Evolutionary conservation across 805 yeast genomes (phyloP), one percentile per base, ranked within the genome.

Genomic region (Saturnispora hagleri): DNA sequence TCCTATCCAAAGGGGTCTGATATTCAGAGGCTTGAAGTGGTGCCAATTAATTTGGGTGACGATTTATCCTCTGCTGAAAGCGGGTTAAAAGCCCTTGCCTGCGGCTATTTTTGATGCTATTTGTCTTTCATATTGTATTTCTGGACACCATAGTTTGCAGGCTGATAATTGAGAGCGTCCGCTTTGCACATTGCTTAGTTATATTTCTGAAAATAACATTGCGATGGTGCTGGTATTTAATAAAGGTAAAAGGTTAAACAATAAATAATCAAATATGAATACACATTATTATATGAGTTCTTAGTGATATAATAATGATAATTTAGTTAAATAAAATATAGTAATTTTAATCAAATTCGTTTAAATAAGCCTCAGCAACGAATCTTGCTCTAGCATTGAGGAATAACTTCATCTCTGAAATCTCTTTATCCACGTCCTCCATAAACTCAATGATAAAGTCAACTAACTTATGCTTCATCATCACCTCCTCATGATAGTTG

Each of bases 371-470:
- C 69, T 93, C 99, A 27, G 99, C 99, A 47, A 89, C 95, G 55
- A 89, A 91, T 74, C 99, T 85, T 13, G 99, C 99, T 65, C 99
- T 81, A 13, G 99, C 97, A 65, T 93, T 93, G 67, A 93, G 79
- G 68, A 91, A 93, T 68, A 93, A 77, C 71, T 93, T 93, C 95
- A 93, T 93, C 68, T 93, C 99, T 69, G 97, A 88, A 64, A 93
- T 93, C 69, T 93, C 99, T 73, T 89, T 91, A 69, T 93, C 99
- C 18, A 93, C 99, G 64, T 90, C 99, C 69, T 93, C 98, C 98
- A 93, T 90, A 68, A 93, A 93, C 72, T 93, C 98, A 60, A 93
- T 89, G 60, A 93, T 90, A 68, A 93, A 93, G 69, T 93, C 99
- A 43, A 93, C 96, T 61, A 93, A 77, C 70, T 93, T 93, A 62